Conservation (phyloP, 2,329 filamentous ascomycete species). For the Microcyclosporella mali region DNA sequence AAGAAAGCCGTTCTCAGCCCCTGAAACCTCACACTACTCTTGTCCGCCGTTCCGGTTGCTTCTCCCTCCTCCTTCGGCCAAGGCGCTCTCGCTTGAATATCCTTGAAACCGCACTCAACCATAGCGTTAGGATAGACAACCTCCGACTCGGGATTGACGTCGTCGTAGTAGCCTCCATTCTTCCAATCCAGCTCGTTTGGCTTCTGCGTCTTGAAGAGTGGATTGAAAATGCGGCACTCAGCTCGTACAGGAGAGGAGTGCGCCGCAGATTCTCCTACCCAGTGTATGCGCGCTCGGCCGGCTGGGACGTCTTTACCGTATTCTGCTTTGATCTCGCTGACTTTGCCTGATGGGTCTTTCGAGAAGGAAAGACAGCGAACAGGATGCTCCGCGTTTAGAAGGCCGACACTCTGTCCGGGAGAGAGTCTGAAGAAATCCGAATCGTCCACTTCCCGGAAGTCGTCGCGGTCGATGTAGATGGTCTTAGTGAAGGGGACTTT, state of each 20-base stretch:
- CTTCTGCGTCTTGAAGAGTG: conserved; percentile 80
- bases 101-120: conserved; percentile 76
- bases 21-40: conserved; percentile 80
- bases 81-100: conserved; percentile 65
- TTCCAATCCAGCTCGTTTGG: conserved; percentile 62
- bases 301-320: conserved; percentile 59
- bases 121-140: conserved; percentile 70
- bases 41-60: conserved; percentile 49
- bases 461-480: conserved; percentile 76
- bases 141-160: conserved; percentile 80
- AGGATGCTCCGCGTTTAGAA: conserved; percentile 64
- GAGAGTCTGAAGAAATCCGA: conserved; percentile 73
- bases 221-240: conserved; percentile 72
- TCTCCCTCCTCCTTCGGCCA: conserved; percentile 78
- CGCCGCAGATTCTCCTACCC: conserved; percentile 67
- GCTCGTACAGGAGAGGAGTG: conserved; percentile 56
- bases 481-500: conserved; percentile 63
- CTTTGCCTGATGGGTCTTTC: conserved; percentile 59
- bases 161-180: conserved; percentile 72
- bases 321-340: conserved; percentile 60
- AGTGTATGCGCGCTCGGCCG: conserved; percentile 64
- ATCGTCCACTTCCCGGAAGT: conserved; percentile 68
- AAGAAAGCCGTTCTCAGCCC: conserved; percentile 85
- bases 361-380: conserved; percentile 63
- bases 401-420: conserved; percentile 66